These are phyloP conservation scores for Cyclospora cayetanensis DNA, from an alignment of 169 alveolate genomes.

Conservation along the genomic window DNA sequence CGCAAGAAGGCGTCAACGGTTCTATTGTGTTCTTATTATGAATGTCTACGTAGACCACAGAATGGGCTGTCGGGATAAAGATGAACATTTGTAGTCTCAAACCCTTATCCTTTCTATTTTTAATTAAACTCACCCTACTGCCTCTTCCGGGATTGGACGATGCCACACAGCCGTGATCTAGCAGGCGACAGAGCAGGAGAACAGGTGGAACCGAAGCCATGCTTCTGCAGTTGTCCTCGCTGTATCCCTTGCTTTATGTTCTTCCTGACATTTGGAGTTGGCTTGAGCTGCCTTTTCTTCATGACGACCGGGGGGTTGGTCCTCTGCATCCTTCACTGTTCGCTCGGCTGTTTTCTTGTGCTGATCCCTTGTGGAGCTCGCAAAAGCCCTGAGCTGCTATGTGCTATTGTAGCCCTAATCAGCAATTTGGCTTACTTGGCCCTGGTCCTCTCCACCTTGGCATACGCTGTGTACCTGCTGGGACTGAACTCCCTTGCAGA, in stretches of 20 bases:
- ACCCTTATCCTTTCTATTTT: too few relatives aligned
- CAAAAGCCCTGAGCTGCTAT: neutral
- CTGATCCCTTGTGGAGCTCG: neutral
- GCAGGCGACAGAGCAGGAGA: too few relatives aligned
- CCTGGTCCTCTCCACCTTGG: neutral
- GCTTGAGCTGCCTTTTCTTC: neutral
- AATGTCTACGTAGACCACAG: too few relatives aligned
- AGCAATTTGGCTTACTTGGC: neutral
- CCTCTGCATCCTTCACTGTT: constrained; percentile 5
- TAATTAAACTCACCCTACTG: too few relatives aligned
- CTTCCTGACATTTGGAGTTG: neutral
- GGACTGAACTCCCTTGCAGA: neutral
- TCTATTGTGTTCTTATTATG: too few relatives aligned
- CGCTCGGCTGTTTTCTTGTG: constrained; percentile 23
- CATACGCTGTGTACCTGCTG: neutral
- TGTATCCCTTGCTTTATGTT: neutral
- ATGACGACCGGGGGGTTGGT: constrained; percentile 18
- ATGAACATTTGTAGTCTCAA: too few relatives aligned
- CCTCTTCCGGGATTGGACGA: too few relatives aligned
- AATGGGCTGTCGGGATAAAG: too few relatives aligned
- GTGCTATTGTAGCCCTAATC: neutral
- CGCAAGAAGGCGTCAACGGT: too few relatives aligned
- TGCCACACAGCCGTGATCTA: too few relatives aligned
- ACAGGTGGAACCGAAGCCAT: too few relatives aligned
- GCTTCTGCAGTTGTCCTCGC: too few relatives aligned